phyloP scores from a whole-genome alignment of 2,329 filamentous ascomycete genomes.

The Sporothrix inflata region DNA sequence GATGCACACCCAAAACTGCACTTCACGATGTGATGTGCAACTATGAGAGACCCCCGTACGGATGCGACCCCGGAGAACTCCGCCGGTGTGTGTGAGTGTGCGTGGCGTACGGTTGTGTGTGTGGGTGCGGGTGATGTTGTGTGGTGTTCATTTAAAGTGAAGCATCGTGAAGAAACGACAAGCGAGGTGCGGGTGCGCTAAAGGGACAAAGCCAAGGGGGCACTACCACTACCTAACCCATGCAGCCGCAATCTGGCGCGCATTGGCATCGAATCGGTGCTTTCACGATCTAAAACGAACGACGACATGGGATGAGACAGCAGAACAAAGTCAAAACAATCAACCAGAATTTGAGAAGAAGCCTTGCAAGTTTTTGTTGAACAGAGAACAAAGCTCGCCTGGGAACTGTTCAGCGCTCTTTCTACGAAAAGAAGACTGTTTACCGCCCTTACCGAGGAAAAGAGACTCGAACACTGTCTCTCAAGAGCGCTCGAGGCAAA shows the following conservation, averaged over 20 bases:
- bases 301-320: neutral
- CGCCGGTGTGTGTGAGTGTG: conserved; percentile 8
- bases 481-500: no score
- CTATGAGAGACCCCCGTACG: neutral
- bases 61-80: conserved; percentile 16
- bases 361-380: no score
- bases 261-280: neutral
- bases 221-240: conserved; percentile 17
- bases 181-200: conserved; percentile 11
- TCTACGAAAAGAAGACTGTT: neutral
- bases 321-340: neutral
- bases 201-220: neutral
- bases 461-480: neutral
- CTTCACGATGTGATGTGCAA: conserved; percentile 8
- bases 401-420: neutral
- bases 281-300: neutral
- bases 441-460: neutral
- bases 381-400: neutral
- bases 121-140: neutral
- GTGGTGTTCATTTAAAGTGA: conserved; percentile 6
- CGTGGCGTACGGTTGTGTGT: no score
- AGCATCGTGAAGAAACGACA: conserved; percentile 13
- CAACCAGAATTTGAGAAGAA: neutral
- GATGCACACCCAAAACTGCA: neutral
- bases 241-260: conserved; percentile 17